Evolutionary conservation across 352 stramenopile species (phyloP).

Genomic region (Phytophthora citricola): DNA sequence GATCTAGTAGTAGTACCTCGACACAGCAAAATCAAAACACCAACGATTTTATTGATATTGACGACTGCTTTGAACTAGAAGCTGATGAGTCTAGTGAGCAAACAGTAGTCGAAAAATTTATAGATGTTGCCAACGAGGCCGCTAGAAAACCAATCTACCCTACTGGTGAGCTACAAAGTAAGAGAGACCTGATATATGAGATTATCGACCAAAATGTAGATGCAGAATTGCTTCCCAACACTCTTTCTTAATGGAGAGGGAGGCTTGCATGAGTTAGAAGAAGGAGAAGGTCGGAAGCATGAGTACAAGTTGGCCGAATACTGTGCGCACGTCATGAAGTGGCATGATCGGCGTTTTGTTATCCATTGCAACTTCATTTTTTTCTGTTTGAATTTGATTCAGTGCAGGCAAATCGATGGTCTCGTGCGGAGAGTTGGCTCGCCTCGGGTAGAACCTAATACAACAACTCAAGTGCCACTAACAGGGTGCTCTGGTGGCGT

Average conservation of each 20-base stretch:
- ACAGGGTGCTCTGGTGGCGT: background rate
- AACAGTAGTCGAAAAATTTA: background rate
- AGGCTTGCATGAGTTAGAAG: background rate
- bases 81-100: background rate
- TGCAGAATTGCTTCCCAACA: background rate
- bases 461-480: background rate
- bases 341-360: background rate
- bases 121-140: background rate
- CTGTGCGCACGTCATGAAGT: background rate
- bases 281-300: background rate
- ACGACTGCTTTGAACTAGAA: slow-evolving; percentile 5
- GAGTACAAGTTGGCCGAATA: background rate
- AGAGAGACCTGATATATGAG: background rate
- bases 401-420: background rate
- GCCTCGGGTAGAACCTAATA: background rate
- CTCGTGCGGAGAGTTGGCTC: background rate
- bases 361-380: background rate
- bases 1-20: too few species aligned
- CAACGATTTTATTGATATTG: background rate
- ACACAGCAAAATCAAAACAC: too few species aligned
- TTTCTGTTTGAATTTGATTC: background rate
- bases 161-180: background rate
- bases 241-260: background rate
- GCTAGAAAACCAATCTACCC: background rate
- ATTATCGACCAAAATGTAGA: background rate